Percentiles rank a stretch among this genome's conserved stretches.
Evolutionary conservation across 345 rosid genomes (phyloP).

Genomic region (Euphorbia peplus): DNA sequence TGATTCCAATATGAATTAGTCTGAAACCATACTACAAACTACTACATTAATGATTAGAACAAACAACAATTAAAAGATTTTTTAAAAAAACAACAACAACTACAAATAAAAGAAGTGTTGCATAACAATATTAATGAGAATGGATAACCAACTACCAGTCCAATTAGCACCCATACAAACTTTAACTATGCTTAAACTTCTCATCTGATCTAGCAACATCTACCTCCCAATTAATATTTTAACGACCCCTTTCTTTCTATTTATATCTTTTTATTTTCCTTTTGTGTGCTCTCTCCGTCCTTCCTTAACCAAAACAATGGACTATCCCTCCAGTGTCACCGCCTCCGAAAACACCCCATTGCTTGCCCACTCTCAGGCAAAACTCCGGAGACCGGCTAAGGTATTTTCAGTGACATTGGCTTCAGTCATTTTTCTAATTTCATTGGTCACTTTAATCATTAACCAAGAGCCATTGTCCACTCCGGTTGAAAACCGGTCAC

Average conservation of each 20-base stretch:
- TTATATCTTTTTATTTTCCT: conserved; percentile 7
- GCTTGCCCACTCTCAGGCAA: conserved; percentile 29
- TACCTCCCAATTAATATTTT: not conserved
- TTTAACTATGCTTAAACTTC: not conserved
- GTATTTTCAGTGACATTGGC: conserved; percentile 22
- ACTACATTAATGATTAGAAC: no score
- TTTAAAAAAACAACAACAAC: no score
- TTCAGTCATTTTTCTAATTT: conserved; percentile 39
- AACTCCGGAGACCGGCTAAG: conserved; percentile 34
- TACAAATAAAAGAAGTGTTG: no score
- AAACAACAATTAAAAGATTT: no score
- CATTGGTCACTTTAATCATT: conserved; percentile 38
- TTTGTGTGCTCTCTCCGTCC: not conserved
- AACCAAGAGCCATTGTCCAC: conserved; percentile 31
- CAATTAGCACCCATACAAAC: not conserved
- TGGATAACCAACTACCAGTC: conserved; percentile 15
- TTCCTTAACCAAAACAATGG: conserved; percentile 12
- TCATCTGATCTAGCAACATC: not conserved
- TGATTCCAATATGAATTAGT: no score
- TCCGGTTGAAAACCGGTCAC: not conserved
- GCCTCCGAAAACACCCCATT: conserved; percentile 34
- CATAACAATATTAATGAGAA: no score
- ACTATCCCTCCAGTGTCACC: conserved; percentile 5
- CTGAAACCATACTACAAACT: no score
- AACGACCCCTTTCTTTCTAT: not conserved